Evolutionary conservation across 768 basidiomycete genomes (phyloP).

Genomic region (Pisolithus sp.): DNA sequence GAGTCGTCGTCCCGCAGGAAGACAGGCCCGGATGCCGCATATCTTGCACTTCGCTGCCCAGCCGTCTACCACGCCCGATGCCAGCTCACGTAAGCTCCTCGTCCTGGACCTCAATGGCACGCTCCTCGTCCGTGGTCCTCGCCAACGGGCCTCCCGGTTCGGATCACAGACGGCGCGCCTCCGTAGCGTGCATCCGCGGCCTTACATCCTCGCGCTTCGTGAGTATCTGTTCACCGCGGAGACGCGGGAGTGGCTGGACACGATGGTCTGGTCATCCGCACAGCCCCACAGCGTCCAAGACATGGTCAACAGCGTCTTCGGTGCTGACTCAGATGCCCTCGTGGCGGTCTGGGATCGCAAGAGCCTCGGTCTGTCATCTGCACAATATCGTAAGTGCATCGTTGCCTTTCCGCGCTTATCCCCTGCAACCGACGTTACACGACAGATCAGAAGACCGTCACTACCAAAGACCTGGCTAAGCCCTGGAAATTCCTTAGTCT

Average conservation of each 20-base stretch:
- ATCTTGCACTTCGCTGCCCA: conserved; percentile 29
- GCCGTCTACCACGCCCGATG: conserved; percentile 22
- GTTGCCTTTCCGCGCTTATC: background rate
- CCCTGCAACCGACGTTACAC: background rate
- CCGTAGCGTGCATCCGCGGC: conserved; percentile 49
- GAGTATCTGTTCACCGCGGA: conserved; percentile 56
- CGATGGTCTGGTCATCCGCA: conserved; percentile 87
- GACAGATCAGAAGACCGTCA: conserved; percentile 28
- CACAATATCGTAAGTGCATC: conserved; percentile 56
- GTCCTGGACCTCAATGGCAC: conserved; percentile 45
- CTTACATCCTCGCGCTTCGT: conserved; percentile 58
- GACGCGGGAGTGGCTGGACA: conserved; percentile 66
- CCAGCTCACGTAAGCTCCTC: conserved; percentile 51
- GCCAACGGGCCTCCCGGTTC: conserved; percentile 1
- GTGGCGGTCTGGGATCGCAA: conserved; percentile 76
- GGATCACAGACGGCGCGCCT: conserved; percentile 9
- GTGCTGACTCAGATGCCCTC: conserved; percentile 33
- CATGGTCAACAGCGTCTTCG: conserved; percentile 67
- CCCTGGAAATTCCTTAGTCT: conserved; percentile 50
- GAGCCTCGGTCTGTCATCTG: conserved; percentile 56
- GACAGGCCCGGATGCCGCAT: conserved; percentile 27
- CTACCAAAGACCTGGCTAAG: conserved; percentile 70
- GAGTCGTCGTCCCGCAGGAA: conserved; percentile 3
- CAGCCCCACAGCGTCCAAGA: conserved; percentile 72
- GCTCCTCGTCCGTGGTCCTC: background rate